Base-by-base conservation (phyloP, 331 rosid genomes). In the Pyracantha coccinea region DNA sequence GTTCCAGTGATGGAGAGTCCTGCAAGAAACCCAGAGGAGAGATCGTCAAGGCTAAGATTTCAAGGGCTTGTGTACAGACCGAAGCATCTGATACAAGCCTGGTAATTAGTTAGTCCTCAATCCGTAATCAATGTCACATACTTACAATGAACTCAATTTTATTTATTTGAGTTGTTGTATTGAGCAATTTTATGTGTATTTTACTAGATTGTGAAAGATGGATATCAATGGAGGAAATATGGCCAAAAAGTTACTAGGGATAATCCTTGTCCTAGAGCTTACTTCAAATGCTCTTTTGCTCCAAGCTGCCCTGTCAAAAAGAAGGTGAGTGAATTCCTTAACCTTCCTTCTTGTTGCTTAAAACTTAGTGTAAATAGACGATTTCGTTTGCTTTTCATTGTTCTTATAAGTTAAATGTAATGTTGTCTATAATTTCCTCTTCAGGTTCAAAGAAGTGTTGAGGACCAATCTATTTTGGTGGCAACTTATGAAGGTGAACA, bases 401-500 rank as follows among this genome's bases (percentile, higher is more conserved):
- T 29, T 12, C 20, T 19, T 32, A 33, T n/a, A 32, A 5, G 45
- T 17, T 74, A 29, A 83, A 23, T 32, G 20, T 73, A 27, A 66
- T 63, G 47, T 77, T 31, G 33, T 9, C 24, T 45, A 20, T 23
- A 63, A 63, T 73, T 57, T 78, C 71, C 80, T 76, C 16, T 78
- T 87, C 81, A 95, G 99, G 98, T 95, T 23, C 99, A 95, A 80
- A 90, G 97, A 89, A 95, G 97, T 74, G 90, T 82, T 19, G 98
- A 95, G 17, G 99, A 95, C 87, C 99, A 95, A 77, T 88, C 92
- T 7, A 31, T 92, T 59, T 65, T 95, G 29, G 97, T 92, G 52
- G 98, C 98, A 29, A 95, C 99, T 66, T 95, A 95, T 71, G 99
- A 95, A 89, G 99, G 99, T 4, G 99, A 92, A 80, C 99, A 95